These are phyloP conservation scores for Chlorophyllum brunneum DNA, from an alignment of 768 basidiomycete genomes.

Conservation along the genomic window DNA sequence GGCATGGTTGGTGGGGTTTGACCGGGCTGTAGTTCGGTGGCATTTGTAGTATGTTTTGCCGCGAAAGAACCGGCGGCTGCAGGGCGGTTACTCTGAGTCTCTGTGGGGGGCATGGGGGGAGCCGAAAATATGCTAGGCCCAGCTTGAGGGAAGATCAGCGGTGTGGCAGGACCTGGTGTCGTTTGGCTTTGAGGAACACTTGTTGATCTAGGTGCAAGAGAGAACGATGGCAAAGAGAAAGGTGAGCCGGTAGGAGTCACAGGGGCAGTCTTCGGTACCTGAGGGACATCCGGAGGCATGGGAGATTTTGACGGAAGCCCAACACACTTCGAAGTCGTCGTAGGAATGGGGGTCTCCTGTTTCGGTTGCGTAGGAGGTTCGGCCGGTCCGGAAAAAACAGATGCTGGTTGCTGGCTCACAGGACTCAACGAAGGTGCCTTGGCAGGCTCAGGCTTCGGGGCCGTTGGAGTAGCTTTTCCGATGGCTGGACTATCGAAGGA, in stretches of 20 bases:
- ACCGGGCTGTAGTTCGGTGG: background rate
- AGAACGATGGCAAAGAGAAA: constrained; percentile 10
- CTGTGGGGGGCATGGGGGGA: background rate
- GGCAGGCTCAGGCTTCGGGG: constrained; percentile 12
- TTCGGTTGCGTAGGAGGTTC: constrained; percentile 9
- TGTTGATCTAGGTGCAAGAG: background rate
- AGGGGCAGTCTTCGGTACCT: constrained; percentile 1
- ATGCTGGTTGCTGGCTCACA: background rate
- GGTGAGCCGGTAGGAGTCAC: constrained; percentile 1
- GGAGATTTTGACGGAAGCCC: background rate
- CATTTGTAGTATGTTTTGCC: background rate
- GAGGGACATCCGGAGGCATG: background rate
- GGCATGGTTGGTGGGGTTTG: constrained; percentile 3
- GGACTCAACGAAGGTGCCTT: constrained; percentile 13
- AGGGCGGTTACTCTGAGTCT: background rate
- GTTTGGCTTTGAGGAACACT: background rate
- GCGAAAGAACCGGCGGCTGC: background rate
- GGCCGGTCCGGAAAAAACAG: constrained; percentile 12
- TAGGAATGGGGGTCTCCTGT: constrained; percentile 7
- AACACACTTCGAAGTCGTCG: background rate
- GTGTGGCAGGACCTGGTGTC: background rate
- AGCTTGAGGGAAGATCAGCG: background rate
- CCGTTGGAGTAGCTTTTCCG: constrained; percentile 3
- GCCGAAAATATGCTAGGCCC: background rate
- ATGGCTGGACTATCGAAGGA: constrained; percentile 13